A percentile compares a stretch with the other conserved stretches of the same genome.
These are phyloP conservation scores for Stachybotrys chlorohalonatus DNA, from an alignment of 2,329 filamentous ascomycete genomes.

Conservation along the genomic window DNA sequence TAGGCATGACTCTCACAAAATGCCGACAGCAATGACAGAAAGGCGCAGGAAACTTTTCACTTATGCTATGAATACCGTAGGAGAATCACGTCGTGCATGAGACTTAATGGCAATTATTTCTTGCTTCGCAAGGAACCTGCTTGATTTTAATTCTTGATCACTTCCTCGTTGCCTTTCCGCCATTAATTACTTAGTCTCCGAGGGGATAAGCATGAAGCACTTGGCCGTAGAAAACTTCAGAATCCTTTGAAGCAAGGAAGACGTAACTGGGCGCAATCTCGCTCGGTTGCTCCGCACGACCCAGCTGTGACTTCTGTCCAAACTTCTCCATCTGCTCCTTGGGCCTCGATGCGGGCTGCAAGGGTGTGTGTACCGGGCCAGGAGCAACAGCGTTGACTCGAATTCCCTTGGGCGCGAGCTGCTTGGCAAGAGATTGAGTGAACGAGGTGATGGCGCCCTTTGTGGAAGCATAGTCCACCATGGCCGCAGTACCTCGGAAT, in stretches of 20 bases:
- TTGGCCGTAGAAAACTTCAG: slow-evolving; percentile 28
- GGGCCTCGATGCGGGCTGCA: slow-evolving; percentile 31
- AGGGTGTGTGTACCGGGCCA: slow-evolving; percentile 33
- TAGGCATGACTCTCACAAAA: too few relatives aligned
- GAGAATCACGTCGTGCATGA: too few relatives aligned
- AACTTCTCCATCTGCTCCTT: slow-evolving; percentile 36
- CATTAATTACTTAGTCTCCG: slow-evolving; percentile 18
- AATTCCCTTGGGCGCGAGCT: slow-evolving; percentile 47
- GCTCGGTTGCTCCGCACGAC: slow-evolving; percentile 31
- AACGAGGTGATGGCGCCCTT: slow-evolving; percentile 51
- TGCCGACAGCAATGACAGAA: too few relatives aligned
- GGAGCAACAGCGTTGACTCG: slow-evolving; percentile 39
- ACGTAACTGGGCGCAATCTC: slow-evolving; percentile 32
- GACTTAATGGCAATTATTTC: too few relatives aligned
- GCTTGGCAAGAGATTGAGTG: slow-evolving; percentile 41
- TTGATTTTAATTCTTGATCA: too few relatives aligned
- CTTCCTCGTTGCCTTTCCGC: neutral
- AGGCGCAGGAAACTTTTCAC: too few relatives aligned
- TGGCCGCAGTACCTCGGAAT: slow-evolving; percentile 38
- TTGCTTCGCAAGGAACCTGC: too few relatives aligned
- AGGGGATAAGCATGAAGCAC: slow-evolving; percentile 29
- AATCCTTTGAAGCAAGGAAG: slow-evolving; percentile 30
- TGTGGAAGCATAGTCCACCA: slow-evolving; percentile 48
- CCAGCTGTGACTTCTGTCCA: slow-evolving; percentile 25
- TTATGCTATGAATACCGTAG: too few relatives aligned